Conservation (phyloP, 305 asterid species). For the Fraxinus platypoda region DNA sequence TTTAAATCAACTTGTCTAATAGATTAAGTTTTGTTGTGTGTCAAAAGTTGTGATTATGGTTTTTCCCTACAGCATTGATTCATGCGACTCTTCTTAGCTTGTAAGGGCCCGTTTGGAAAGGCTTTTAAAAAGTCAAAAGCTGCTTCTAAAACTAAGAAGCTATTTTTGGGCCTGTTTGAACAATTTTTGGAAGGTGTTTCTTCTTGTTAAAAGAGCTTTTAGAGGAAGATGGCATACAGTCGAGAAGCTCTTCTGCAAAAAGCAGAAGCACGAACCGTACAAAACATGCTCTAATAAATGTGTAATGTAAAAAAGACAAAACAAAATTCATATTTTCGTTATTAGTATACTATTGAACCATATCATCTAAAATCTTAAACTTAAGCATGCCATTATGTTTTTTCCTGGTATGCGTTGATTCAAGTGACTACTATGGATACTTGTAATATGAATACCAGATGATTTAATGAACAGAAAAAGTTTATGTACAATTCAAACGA, state of each 20-base stretch:
- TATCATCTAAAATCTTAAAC: background rate
- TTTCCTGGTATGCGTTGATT: background rate
- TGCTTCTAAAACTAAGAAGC: too few species aligned
- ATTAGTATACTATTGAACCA: background rate
- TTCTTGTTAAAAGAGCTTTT: background rate
- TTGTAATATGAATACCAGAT: background rate
- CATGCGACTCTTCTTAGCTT: background rate
- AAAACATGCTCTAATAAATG: background rate
- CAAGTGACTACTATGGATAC: background rate
- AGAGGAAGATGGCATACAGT: background rate
- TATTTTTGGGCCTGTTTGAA: too few species aligned
- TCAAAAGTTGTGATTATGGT: background rate
- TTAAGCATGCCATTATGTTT: background rate
- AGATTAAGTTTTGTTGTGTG: background rate
- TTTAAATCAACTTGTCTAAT: background rate
- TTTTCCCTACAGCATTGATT: background rate
- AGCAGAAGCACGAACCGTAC: background rate
- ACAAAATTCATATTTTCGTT: background rate
- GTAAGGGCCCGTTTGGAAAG: background rate
- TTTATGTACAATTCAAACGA: conserved; percentile 79
- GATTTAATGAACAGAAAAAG: conserved; percentile 46
- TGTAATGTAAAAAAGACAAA: background rate
- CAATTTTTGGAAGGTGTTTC: background rate
- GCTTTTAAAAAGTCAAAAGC: too few species aligned
- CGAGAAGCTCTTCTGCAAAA: background rate